Evolutionary conservation across 177 flowering plant species (phyloP).

Genomic region (Vitis hybrid): DNA sequence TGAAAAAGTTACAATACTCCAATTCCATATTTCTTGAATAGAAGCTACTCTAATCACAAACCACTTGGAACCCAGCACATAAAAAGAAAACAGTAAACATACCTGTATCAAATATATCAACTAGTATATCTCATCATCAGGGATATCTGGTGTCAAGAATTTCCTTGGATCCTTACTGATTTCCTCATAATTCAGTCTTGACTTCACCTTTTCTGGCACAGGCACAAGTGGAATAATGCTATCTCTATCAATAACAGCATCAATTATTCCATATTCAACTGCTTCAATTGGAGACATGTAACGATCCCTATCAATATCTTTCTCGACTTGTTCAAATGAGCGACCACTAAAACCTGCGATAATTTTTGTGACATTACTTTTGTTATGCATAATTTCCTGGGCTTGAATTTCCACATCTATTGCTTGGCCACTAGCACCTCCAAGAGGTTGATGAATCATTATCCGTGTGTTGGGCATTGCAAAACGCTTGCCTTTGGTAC

Average conservation of each 20-base stretch:
- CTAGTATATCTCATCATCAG: constrained; percentile 92
- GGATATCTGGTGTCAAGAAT: constrained; percentile 78
- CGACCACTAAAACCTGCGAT: constrained; percentile 68
- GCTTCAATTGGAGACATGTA: constrained; percentile 98
- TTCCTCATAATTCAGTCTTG: constrained; percentile 46
- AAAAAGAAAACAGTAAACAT: background rate
- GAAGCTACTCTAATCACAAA: too few species aligned
- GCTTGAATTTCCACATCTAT: constrained; percentile 89
- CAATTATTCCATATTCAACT: constrained; percentile 86
- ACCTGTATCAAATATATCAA: constrained; percentile 9
- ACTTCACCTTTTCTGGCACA: constrained; percentile 70
- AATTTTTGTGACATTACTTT: constrained; percentile 63
- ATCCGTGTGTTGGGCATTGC: constrained; percentile 96
- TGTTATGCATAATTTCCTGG: constrained; percentile 69
- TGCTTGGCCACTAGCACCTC: constrained; percentile 87
- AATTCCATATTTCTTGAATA: too few species aligned
- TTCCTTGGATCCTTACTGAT: constrained; percentile 63
- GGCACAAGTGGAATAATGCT: constrained; percentile 76
- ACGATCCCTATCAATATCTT: constrained; percentile 89
- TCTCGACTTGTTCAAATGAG: constrained; percentile 68
- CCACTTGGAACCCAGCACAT: too few species aligned
- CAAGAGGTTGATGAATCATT: constrained; percentile 93
- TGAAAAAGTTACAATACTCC: too few species aligned
- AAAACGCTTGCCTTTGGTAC: constrained; percentile 88
- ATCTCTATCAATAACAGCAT: constrained; percentile 83